Percentiles rank a stretch among this genome's conserved stretches.
Conservation (phyloP, 2,329 filamentous ascomycete species). For the Mollisia scopiformis region DNA sequence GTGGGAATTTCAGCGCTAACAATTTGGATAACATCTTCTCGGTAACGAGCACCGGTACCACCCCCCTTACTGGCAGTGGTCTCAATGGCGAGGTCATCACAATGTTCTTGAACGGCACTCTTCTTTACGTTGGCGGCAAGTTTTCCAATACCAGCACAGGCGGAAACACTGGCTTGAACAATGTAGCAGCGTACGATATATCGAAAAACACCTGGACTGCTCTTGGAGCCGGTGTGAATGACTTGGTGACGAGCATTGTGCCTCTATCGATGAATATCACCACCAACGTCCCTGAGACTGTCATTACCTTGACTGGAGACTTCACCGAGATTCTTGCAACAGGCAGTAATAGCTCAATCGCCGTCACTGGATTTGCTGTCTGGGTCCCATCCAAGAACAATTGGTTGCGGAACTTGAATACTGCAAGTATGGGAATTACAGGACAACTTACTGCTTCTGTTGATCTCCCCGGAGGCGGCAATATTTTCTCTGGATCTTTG, state of each 20-base stretch:
- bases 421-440: conserved; percentile 65
- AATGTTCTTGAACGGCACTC: conserved; percentile 66
- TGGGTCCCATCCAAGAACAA: conserved; percentile 87
- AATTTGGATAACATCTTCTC: conserved; percentile 76
- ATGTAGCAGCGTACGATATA: conserved; percentile 77
- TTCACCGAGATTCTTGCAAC: conserved; percentile 77
- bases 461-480: conserved; percentile 59
- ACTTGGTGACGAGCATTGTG: conserved; percentile 74
- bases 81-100: conserved; percentile 78
- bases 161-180: conserved; percentile 66
- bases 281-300: conserved; percentile 66
- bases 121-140: conserved; percentile 80
- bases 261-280: conserved; percentile 81
- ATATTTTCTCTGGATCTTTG: conserved; percentile 83
- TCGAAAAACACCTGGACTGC: conserved; percentile 71
- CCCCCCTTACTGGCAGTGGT: conserved; percentile 68
- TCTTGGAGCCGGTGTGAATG: conserved; percentile 85
- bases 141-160: conserved; percentile 76
- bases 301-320: conserved; percentile 77
- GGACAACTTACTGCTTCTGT: conserved; percentile 75
- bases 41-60: conserved; percentile 65
- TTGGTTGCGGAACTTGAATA: conserved; percentile 82
- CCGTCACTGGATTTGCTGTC: conserved; percentile 78
- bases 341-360: conserved; percentile 59
- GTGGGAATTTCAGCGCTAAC: conserved; percentile 78